Conservation (phyloP, 192 early-diverging fungal species). For the Podila epicladia region DNA sequence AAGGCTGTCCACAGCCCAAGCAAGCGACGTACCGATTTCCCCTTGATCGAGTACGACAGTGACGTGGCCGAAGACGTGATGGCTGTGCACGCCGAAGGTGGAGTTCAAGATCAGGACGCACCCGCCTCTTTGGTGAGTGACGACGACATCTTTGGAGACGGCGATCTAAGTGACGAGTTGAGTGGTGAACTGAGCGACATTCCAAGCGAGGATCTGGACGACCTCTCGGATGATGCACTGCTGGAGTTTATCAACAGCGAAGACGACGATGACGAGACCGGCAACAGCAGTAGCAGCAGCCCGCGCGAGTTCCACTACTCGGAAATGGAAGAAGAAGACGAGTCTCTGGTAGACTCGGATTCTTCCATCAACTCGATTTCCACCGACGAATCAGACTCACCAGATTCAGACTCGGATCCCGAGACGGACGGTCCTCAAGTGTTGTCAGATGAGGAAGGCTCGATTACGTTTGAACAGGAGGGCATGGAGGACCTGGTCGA, state of each 20-base stretch:
- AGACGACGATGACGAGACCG: constrained; percentile 25
- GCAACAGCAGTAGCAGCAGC: constrained; percentile 38
- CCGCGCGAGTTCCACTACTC: constrained; percentile 36
- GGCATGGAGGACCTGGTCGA: constrained; percentile 26
- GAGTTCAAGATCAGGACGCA: neutral
- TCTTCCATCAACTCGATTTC: constrained; percentile 35
- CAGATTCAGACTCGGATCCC: constrained; percentile 11
- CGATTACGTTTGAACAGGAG: constrained; percentile 28
- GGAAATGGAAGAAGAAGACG: constrained; percentile 49
- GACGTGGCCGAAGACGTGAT: constrained; percentile 36
- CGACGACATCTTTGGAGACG: constrained; percentile 35
- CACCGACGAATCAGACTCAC: constrained; percentile 12
- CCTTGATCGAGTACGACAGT: constrained; percentile 28
- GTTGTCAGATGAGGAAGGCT: constrained; percentile 16
- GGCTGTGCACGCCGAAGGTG: constrained; percentile 5
- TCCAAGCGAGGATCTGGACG: constrained; percentile 40
- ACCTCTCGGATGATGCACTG: constrained; percentile 34
- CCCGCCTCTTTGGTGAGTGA: neutral
- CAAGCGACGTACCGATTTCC: constrained; percentile 9
- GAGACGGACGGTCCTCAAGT: constrained; percentile 16
- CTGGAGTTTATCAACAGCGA: constrained; percentile 22
- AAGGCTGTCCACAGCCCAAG: constrained; percentile 2
- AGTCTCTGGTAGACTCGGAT: constrained; percentile 49
- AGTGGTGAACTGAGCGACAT: constrained; percentile 50
- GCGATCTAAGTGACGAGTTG: constrained; percentile 43